Percentiles rank a stretch among this genome's conserved stretches.
Conservation (phyloP, 78 protist genomes). For the Dictyostelium intermedium region DNA sequence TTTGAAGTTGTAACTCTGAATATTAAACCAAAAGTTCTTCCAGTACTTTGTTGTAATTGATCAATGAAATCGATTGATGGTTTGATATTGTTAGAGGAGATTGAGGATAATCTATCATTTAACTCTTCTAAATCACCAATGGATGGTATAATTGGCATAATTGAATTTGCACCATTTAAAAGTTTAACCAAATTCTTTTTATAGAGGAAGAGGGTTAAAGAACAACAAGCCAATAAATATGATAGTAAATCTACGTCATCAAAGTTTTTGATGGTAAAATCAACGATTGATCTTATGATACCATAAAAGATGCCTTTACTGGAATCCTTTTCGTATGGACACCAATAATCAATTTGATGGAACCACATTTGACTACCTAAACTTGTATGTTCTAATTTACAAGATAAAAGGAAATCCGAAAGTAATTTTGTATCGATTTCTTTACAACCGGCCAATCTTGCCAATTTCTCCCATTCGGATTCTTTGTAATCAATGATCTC, state of each 20-base stretch:
- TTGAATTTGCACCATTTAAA: neutral
- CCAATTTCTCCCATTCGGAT: constrained; percentile 72
- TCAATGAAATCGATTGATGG: constrained; percentile 16
- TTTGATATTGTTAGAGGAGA: neutral
- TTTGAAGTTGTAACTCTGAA: neutral
- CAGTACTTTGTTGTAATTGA: constrained; percentile 23
- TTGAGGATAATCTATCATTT: neutral
- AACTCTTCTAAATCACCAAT: constrained; percentile 18
- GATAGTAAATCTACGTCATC: constrained; percentile 39
- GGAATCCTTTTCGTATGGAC: neutral
- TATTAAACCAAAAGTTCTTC: constrained; percentile 34
- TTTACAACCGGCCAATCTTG: constrained; percentile 46
- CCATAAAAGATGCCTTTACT: constrained; percentile 17
- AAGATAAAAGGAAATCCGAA: constrained; percentile 21
- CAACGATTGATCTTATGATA: constrained; percentile 23
- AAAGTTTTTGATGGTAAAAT: constrained; percentile 9
- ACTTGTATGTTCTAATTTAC: constrained; percentile 59
- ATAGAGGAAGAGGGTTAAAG: constrained; percentile 8
- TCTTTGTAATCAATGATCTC: constrained; percentile 51
- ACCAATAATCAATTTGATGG: constrained; percentile 62
- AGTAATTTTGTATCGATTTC: constrained; percentile 33
- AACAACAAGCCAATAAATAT: constrained; percentile 48
- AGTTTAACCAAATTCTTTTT: neutral
- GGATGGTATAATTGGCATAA: constrained; percentile 26
- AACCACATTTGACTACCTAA: constrained; percentile 70